A percentile compares a stretch with the other conserved stretches of the same genome.
These are phyloP conservation scores for Trichoderma cornu-damae DNA, from an alignment of 2,329 filamentous ascomycete genomes.

Conservation along the genomic window DNA sequence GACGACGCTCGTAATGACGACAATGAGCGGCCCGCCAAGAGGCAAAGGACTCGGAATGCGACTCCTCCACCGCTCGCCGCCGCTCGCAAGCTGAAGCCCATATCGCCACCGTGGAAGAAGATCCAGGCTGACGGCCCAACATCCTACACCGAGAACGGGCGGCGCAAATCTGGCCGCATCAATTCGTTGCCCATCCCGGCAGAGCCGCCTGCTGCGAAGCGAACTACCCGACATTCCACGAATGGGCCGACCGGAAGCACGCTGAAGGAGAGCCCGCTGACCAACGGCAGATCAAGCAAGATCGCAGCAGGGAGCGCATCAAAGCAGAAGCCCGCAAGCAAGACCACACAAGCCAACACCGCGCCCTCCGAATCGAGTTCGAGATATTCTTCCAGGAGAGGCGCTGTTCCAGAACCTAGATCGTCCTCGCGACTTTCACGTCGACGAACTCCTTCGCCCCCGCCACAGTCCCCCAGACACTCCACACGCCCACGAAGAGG, in stretches of 20 bases:
- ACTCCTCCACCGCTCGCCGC: slow-evolving; percentile 36
- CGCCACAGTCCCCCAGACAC: slow-evolving; percentile 36
- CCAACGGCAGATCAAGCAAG: slow-evolving; percentile 28
- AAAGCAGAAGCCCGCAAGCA: slow-evolving; percentile 28
- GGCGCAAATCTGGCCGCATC: slow-evolving; percentile 60
- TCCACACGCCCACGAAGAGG: slow-evolving; percentile 42
- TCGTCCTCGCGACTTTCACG: slow-evolving; percentile 33
- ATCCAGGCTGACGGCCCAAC: slow-evolving; percentile 80
- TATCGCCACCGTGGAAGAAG: slow-evolving; percentile 92
- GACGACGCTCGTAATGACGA: slow-evolving; percentile 25
- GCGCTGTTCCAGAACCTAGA: slow-evolving; percentile 26
- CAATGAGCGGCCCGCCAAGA: slow-evolving; percentile 55
- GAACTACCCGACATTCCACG: slow-evolving; percentile 44
- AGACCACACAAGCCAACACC: slow-evolving; percentile 23
- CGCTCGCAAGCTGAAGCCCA: slow-evolving; percentile 44
- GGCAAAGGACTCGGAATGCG: slow-evolving; percentile 54
- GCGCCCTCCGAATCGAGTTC: slow-evolving; percentile 26
- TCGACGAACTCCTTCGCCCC: slow-evolving; percentile 40
- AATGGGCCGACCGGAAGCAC: slow-evolving; percentile 32
- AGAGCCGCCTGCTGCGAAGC: slow-evolving; percentile 46
- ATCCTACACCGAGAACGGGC: slow-evolving; percentile 70
- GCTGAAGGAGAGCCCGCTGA: slow-evolving; percentile 27
- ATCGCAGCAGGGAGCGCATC: slow-evolving; percentile 24
- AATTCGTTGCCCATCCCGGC: slow-evolving; percentile 53
- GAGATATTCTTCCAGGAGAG: slow-evolving; percentile 31